phyloP scores from a whole-genome alignment of 192 early-diverging fungal species.

The Coemansia sp. region DNA sequence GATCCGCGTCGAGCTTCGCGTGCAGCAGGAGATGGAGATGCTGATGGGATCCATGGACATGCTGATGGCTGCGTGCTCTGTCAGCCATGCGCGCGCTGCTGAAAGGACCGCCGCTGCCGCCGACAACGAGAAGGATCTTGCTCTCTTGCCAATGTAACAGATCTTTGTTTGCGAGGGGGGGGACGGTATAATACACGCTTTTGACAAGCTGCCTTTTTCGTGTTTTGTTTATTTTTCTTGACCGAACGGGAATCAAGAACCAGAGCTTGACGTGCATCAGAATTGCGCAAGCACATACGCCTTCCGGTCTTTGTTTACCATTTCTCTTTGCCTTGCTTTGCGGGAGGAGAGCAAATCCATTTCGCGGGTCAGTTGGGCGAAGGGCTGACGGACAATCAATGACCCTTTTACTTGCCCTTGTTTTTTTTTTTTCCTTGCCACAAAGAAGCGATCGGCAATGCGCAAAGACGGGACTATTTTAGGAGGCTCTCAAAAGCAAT shows the following conservation, averaged over 20 bases:
- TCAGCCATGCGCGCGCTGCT: constrained; percentile 29
- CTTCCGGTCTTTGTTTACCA: too few relatives aligned
- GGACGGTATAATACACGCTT: too few relatives aligned
- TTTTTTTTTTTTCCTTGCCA: neutral
- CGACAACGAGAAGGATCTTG: constrained; percentile 1
- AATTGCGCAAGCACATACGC: too few relatives aligned
- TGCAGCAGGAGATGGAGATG: constrained; percentile 77
- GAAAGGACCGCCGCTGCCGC: neutral
- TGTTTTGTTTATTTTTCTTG: too few relatives aligned
- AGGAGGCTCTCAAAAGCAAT: neutral
- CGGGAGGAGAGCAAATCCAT: neutral
- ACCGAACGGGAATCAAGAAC: too few relatives aligned
- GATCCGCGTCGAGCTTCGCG: constrained; percentile 71
- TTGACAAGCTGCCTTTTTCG: too few relatives aligned
- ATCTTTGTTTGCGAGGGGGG: neutral
- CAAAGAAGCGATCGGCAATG: constrained; percentile 25
- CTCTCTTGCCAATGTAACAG: neutral
- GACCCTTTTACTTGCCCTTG: neutral
- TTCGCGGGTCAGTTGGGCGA: neutral
- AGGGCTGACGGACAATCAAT: too few relatives aligned
- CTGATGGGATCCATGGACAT: constrained; percentile 83
- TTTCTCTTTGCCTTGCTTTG: too few relatives aligned
- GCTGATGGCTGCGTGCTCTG: constrained; percentile 55
- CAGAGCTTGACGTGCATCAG: too few relatives aligned
- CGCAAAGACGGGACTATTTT: neutral